A percentile compares a stretch with the other conserved stretches of the same genome.
Evolutionary conservation across 768 basidiomycete genomes (phyloP).

Genomic region (Lactifluus subvellereus): DNA sequence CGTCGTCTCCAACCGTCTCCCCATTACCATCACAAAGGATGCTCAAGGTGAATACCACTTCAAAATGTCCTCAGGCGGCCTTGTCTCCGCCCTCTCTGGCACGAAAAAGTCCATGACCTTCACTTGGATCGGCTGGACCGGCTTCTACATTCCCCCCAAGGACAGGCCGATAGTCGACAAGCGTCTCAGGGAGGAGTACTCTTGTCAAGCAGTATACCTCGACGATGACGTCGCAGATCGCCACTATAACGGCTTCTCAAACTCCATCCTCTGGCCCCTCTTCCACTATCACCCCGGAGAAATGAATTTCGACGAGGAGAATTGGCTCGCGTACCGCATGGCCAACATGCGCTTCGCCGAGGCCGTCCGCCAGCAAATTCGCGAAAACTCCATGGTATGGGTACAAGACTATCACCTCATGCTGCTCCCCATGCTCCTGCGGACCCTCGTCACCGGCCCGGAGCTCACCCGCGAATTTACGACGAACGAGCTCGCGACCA

Average conservation of each 20-base stretch:
- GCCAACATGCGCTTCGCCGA: conserved; percentile 95
- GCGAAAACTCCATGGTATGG: conserved; percentile 94
- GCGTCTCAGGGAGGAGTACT: conserved; percentile 90
- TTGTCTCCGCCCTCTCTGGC: conserved; percentile 93
- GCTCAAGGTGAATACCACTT: conserved; percentile 90
- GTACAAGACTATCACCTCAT: conserved; percentile 98
- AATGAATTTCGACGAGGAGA: conserved; percentile 99
- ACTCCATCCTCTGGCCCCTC: conserved; percentile 98
- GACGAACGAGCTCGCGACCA: conserved; percentile 55
- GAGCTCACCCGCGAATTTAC: conserved; percentile 51
- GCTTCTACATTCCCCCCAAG: conserved; percentile 87
- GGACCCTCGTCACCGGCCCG: conserved; percentile 76
- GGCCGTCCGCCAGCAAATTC: conserved; percentile 71
- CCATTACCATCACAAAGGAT: conserved; percentile 94
- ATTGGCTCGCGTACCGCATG: conserved; percentile 97
- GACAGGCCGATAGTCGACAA: conserved; percentile 90
- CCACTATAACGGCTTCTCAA: conserved; percentile 98
- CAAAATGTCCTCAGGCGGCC: conserved; percentile 98
- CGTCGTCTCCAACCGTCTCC: conserved; percentile 93
- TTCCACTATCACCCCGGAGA: conserved; percentile 99
- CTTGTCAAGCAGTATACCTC: conserved; percentile 96
- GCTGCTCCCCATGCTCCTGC: conserved; percentile 95
- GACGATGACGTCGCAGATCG: conserved; percentile 97
- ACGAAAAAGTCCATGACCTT: conserved; percentile 98
- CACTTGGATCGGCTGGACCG: conserved; percentile 97